Conservation (phyloP, 495 filamentous ascomycete species). For the Rhizodiscina lignyota region DNA sequence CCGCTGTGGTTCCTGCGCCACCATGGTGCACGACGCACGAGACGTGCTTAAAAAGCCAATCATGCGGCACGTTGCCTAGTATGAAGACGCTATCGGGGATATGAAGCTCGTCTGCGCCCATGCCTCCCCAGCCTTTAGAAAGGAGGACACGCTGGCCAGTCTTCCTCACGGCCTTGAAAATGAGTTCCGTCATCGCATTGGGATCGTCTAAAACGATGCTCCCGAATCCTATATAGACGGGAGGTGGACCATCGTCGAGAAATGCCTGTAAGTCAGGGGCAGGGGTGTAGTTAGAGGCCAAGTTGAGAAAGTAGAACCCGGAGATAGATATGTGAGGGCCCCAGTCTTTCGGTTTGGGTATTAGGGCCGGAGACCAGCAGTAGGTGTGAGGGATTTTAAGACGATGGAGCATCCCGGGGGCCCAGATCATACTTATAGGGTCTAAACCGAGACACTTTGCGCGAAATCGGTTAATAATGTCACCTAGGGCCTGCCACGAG, state of each 20-base stretch:
- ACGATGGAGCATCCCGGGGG: constrained; percentile 43
- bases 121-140: constrained; percentile 66
- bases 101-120: constrained; percentile 44
- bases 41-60: constrained; percentile 67
- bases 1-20: constrained; percentile 67
- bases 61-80: constrained; percentile 63
- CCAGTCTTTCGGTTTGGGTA: constrained; percentile 69
- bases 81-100: constrained; percentile 55
- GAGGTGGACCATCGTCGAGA: constrained; percentile 46
- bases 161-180: constrained; percentile 18
- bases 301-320: constrained; percentile 58
- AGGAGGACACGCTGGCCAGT: constrained; percentile 45
- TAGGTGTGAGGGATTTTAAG: constrained; percentile 64
- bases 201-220: constrained; percentile 25
- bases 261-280: constrained; percentile 44
- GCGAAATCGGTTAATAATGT: constrained; percentile 58
- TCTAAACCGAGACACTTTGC: constrained; percentile 48
- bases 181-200: constrained; percentile 20
- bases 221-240: constrained; percentile 33
- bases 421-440: constrained; percentile 47
- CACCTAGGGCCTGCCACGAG: constrained; percentile 66
- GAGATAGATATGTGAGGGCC: constrained; percentile 49
- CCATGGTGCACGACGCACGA: constrained; percentile 69
- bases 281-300: constrained; percentile 47
- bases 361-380: constrained; percentile 66